Evolutionary conservation across 202 grass and related monocot genomes (phyloP).

Genomic region (Elaeis oleifera): DNA sequence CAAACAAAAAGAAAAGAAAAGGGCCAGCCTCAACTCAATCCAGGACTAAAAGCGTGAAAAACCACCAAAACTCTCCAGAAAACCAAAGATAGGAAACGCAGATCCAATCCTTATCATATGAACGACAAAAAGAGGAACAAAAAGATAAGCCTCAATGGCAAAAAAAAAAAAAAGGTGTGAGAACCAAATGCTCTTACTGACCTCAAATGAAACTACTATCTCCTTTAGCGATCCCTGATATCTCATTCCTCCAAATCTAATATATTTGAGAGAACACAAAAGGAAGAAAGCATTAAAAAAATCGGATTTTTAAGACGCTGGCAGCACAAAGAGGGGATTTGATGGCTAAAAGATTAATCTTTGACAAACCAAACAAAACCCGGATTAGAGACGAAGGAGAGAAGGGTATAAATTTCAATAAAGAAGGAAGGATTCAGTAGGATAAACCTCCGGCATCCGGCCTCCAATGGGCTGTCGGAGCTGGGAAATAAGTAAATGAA

Average conservation of each 20-base stretch:
- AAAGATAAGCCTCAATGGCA: conserved; percentile 22
- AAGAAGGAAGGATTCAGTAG: no score
- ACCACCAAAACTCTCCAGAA: no score
- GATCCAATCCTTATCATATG: not conserved
- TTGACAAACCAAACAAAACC: no score
- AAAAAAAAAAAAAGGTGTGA: not conserved
- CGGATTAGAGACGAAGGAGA: no score
- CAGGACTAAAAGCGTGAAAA: no score
- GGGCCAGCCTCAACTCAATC: no score
- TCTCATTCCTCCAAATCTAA: conserved; percentile 17
- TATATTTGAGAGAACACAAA: not conserved
- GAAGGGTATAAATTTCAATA: no score
- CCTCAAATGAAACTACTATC: conserved; percentile 33
- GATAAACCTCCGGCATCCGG: no score
- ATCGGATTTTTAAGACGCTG: conserved; percentile 19
- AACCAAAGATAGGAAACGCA: no score
- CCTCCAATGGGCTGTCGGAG: no score
- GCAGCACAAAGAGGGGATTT: conserved; percentile 21
- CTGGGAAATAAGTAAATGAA: no score
- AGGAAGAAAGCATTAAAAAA: conserved; percentile 13
- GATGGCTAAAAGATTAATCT: not conserved
- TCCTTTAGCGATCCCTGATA: not conserved
- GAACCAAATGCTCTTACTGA: conserved; percentile 24
- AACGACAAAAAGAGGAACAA: not conserved
- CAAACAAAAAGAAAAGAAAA: no score